Base-by-base conservation (phyloP, 2,329 filamentous ascomycete genomes). In the Emmonsiellopsis sp. region DNA sequence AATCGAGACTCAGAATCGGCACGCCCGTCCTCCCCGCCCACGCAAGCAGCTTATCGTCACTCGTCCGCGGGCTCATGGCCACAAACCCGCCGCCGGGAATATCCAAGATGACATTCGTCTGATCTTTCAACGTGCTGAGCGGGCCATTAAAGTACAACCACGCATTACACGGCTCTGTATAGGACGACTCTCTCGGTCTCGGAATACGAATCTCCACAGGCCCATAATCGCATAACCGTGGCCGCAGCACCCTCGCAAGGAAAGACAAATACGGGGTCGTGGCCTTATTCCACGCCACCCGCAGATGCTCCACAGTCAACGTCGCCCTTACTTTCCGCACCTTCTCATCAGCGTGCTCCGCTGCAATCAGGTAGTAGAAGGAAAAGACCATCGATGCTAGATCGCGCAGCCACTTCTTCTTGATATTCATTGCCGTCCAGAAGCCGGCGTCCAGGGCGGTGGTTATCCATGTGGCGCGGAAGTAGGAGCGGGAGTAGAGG, bases 61-160 rank as follows among this genome's bases (percentile, higher is more conserved):
- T 90, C 62, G 86, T 88, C 46, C 93, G 78, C n/a, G 93, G 93
- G 55, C 89, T 84, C 93, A 98, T 98, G 15, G 93, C 91, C 10
- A 98, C 91, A 60, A 94, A 98, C 0, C 93, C 93, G 34, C 93
- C 93, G 1, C 93, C 93, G 0, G 93, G 93, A 3, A 97, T 83
- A 68, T 98, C 93, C 37, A 98, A 67, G 1, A 98, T 80, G 31
- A 98, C 70, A 62, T 86, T 86, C 50, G 81, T 84, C 65, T 94
- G 86, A 42, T 85, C 80, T 62, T 84, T 83, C 45, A 96, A 74
- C 46, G 89, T 85, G 2, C 85, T 82, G 7, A 95, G 71, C 0
- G 91, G 86, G 0, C 93, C 93, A 63, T 97, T 89, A 63, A 91
- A 98, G 69, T 96, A 98, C 34, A 98, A 75, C 91, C 92, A 97